phyloP scores from a whole-genome alignment of 2,329 filamentous ascomycete species.

The Sporothrix dimorphospora region DNA sequence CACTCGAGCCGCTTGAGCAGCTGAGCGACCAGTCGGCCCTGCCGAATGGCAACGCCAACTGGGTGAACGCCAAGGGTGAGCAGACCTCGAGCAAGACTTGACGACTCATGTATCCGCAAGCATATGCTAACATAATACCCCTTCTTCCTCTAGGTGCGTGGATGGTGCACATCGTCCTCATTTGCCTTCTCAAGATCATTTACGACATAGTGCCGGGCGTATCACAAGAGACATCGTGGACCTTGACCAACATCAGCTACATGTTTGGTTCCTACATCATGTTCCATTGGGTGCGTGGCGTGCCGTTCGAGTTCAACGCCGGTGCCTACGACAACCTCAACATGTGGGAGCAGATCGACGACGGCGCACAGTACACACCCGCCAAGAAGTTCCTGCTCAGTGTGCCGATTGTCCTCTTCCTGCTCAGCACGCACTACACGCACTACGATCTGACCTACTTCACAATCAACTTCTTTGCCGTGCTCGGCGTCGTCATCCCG shows the following conservation, averaged over 20 bases:
- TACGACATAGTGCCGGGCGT: constrained; percentile 96
- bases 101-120: too few relatives aligned
- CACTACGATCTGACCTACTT: constrained; percentile 98
- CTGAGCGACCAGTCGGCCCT: constrained; percentile 94
- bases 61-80: constrained; percentile 98
- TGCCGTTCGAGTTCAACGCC: constrained; percentile 98
- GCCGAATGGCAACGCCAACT: constrained; percentile 95
- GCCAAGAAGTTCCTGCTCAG: constrained; percentile 97
- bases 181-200: constrained; percentile 88
- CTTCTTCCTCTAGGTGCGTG: constrained; percentile 73
- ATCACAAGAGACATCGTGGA: constrained; percentile 98
- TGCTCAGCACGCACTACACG: constrained; percentile 97
- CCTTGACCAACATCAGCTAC: constrained; percentile 96
- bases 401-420: constrained; percentile 90
- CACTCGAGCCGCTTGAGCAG: constrained; percentile 94
- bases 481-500: constrained; percentile 89
- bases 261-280: constrained; percentile 99
- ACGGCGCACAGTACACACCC: constrained; percentile 96
- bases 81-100: too few relatives aligned
- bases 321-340: constrained; percentile 99
- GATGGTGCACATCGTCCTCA: constrained; percentile 95
- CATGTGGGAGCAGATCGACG: constrained; percentile 99
- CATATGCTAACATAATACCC: constrained; percentile 21
- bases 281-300: constrained; percentile 98
- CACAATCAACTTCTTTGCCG: constrained; percentile 93